Base-by-base conservation (phyloP, 1,284 basidiomycete species). In the Heterobasidion occidentale region DNA sequence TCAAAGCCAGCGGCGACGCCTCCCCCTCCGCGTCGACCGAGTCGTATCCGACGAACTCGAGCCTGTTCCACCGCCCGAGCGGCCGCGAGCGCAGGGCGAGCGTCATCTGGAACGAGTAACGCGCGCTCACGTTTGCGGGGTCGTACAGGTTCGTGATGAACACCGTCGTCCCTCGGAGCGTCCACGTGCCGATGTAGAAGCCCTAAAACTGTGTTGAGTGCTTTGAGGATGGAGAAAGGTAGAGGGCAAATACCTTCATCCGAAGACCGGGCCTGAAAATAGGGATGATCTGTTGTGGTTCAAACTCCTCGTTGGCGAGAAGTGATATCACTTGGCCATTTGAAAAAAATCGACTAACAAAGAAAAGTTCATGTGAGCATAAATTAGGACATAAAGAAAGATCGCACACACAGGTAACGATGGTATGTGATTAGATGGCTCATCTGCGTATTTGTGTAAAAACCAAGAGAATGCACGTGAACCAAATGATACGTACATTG, bases 71-170 rank as follows among this genome's bases (percentile, higher is more conserved):
- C 47, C 88, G 76, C 14, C 92, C 92, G 12, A 90, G 69, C 1
- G 87, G 86, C 8, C 88, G 86, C 48, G 90, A 91, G n/a, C 80
- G 79, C 17, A 98, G 75, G 11, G 76, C 71, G 58, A 98, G 79
- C 12, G 79, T 79, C 93, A 98, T 97, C 65, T 83, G 83, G 70
- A 97, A 97, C 7, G 84, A 77, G 68, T 96, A 96, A 51, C 87
- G 65, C 50, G 59, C 46, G 57, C 57, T 55, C 53, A 47, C 56
- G 17, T 44, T 57, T 34, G 36, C 56, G 59, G 62, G 64, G 52
- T 90, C 86, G 27, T 80, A 66, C 57, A 91, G 80, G 62, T 88
- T 80, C 45, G 78, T 77, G 51, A 91, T 73, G 58, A 79, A 70
- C 14, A 93, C 74, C 3, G 71, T 78, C 9, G 77, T 80, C 20